Conservation (phyloP, 129 eudicot species). For the Ambrosia trifida region DNA sequence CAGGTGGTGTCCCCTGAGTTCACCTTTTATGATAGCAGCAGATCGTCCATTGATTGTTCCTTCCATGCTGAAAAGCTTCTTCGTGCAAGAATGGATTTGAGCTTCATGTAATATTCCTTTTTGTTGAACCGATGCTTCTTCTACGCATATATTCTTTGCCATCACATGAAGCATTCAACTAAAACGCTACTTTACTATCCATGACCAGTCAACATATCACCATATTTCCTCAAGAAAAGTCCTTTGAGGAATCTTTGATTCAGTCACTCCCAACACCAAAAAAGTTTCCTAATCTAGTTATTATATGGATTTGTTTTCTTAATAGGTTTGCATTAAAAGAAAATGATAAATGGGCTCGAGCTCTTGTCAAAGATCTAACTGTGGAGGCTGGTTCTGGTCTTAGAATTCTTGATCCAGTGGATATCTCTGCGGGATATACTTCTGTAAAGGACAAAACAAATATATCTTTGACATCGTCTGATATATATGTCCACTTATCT, state of each 20-base stretch:
- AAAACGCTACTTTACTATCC: neutral
- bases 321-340: slow-evolving; percentile 90
- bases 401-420: slow-evolving; percentile 91
- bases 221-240: neutral
- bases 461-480: slow-evolving; percentile 71
- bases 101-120: slow-evolving; percentile 73
- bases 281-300: neutral
- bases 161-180: too few relatives aligned
- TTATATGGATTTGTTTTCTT: slow-evolving; percentile 6
- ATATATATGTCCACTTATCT: slow-evolving; percentile 79
- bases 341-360: slow-evolving; percentile 87
- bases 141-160: neutral
- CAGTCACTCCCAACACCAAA: neutral
- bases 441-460: slow-evolving; percentile 89
- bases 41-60: slow-evolving; percentile 79
- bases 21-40: slow-evolving; percentile 91
- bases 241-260: neutral
- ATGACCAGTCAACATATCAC: neutral
- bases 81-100: slow-evolving; percentile 89
- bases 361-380: slow-evolving; percentile 75
- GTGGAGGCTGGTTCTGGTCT: slow-evolving; percentile 99
- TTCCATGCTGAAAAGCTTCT: slow-evolving; percentile 89
- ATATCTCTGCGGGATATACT: slow-evolving; percentile 91
- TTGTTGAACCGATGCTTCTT: slow-evolving; percentile 13
- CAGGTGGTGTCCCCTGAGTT: slow-evolving; percentile 98